Conservation (phyloP, 768 basidiomycete species). For the Leccinum rimulosum region DNA sequence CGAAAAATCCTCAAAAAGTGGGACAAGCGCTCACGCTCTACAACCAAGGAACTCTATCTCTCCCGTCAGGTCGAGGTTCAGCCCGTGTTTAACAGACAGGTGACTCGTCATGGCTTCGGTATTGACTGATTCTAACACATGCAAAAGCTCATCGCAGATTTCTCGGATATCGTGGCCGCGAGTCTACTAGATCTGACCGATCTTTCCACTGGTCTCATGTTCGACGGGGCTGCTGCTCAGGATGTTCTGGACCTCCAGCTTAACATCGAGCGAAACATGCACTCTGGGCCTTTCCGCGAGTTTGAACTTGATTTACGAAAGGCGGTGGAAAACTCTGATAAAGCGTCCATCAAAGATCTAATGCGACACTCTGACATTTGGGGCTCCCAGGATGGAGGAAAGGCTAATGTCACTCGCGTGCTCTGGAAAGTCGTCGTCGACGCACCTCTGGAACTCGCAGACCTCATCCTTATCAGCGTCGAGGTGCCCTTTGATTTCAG, state of each 20-base stretch:
- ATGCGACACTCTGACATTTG: conserved; percentile 69
- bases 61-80: conserved; percentile 98
- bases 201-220: conserved; percentile 67
- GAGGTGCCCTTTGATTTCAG: conserved; percentile 78
- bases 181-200: conserved; percentile 80
- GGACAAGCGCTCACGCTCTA: conserved; percentile 93
- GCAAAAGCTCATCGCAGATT: conserved; percentile 83
- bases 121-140: conserved; percentile 10
- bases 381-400: conserved; percentile 55
- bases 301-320: conserved; percentile 84
- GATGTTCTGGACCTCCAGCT: conserved; percentile 76
- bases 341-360: conserved; percentile 62
- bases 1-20: conserved; percentile 98
- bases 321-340: conserved; percentile 64
- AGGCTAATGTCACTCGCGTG: conserved; percentile 80
- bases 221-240: conserved; percentile 75
- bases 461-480: conserved; percentile 69
- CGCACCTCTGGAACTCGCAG: conserved; percentile 67
- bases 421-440: conserved; percentile 91
- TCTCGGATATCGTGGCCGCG: conserved; percentile 88
- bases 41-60: conserved; percentile 96
- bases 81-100: conserved; percentile 95
- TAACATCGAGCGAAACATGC: conserved; percentile 54
- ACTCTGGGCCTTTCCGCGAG: conserved; percentile 78
- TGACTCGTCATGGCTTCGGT: conserved; percentile 31